phyloP scores from a whole-genome alignment of 192 early-diverging fungal species.

The Chytriomyces sp. region DNA sequence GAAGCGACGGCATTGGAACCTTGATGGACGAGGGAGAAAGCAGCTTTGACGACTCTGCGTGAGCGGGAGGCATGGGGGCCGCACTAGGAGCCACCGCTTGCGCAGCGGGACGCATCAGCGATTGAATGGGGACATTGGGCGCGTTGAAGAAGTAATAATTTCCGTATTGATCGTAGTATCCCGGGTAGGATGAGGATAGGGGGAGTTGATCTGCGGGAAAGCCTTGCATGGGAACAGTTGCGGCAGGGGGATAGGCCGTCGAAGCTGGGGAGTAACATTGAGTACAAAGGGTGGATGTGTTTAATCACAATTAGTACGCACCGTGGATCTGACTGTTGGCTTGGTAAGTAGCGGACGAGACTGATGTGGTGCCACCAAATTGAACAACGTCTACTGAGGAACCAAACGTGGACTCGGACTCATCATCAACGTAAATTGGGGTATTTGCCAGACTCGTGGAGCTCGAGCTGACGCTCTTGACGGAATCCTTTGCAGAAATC shows the following conservation, averaged over 20 bases:
- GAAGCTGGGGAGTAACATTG: too few relatives aligned
- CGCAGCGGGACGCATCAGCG: not conserved
- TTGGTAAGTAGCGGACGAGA: not conserved
- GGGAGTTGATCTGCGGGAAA: too few relatives aligned
- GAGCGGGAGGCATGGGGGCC: not conserved
- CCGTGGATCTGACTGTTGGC: not conserved
- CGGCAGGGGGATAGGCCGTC: too few relatives aligned
- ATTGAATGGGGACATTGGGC: not conserved
- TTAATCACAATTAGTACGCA: too few relatives aligned
- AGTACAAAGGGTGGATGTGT: too few relatives aligned
- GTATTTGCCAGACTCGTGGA: not conserved
- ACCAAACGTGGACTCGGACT: not conserved
- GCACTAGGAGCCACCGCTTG: not conserved
- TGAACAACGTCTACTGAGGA: not conserved
- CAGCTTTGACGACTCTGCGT: not conserved
- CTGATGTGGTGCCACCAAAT: not conserved
- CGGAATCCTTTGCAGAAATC: not conserved
- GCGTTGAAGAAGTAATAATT: not conserved
- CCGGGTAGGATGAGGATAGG: too few relatives aligned
- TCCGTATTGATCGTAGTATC: constrained; percentile 4
- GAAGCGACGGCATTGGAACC: too few relatives aligned
- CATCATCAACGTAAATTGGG: not conserved
- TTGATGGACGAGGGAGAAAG: not conserved
- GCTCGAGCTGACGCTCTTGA: not conserved
- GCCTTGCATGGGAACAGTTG: too few relatives aligned